These are phyloP conservation scores for Cardamine occulta DNA, from an alignment of 345 rosid genomes.

Conservation along the genomic window DNA sequence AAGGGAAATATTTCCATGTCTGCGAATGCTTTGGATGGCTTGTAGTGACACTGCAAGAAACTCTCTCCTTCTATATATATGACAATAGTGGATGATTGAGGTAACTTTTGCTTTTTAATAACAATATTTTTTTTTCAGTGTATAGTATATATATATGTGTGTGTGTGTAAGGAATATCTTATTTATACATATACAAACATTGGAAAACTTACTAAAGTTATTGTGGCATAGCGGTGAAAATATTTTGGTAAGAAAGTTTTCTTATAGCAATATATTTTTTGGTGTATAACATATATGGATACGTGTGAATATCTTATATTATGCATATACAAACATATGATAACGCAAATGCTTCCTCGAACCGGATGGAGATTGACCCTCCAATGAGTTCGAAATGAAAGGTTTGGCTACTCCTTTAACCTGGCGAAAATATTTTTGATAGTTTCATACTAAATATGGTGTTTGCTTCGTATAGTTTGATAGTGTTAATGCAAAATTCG, in stretches of 20 bases:
- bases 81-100: slow-evolving; percentile 15
- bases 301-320: background rate
- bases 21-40: slow-evolving; percentile 22
- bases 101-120: slow-evolving; percentile 8
- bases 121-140: background rate
- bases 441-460: background rate
- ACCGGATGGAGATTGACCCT: background rate
- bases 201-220: background rate
- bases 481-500: background rate
- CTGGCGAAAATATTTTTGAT: background rate
- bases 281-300: background rate
- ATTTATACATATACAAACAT: background rate
- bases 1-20: slow-evolving; percentile 28
- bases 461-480: background rate
- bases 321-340: background rate
- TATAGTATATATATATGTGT: background rate
- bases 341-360: background rate
- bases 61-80: background rate
- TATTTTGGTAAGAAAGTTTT: background rate
- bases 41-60: slow-evolving; percentile 22
- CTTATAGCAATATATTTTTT: background rate
- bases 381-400: background rate
- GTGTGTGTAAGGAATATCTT: background rate
- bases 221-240: background rate
- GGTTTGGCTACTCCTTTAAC: background rate